Evolutionary conservation across 2,329 filamentous ascomycete species (phyloP).

Genomic region (Neopestalotiopsis sp.): DNA sequence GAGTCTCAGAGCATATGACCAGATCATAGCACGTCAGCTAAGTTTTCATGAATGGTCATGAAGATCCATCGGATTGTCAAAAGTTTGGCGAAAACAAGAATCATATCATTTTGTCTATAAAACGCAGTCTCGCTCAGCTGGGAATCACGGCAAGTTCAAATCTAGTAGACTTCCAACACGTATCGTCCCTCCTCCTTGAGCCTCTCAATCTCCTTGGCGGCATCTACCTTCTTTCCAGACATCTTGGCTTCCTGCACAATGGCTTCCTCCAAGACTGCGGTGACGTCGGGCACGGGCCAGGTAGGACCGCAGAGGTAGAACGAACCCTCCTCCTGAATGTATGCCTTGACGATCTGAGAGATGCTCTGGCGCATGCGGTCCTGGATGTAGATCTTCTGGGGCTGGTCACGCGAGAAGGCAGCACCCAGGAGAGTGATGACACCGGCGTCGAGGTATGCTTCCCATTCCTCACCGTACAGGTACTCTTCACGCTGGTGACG

Average conservation of each 20-base stretch:
- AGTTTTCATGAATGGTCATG: background rate
- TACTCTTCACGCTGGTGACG: slow-evolving; percentile 99
- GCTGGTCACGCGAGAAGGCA: slow-evolving; percentile 96
- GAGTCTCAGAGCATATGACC: background rate
- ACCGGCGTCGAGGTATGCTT: slow-evolving; percentile 93
- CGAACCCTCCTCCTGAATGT: slow-evolving; percentile 83
- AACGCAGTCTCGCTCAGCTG: slow-evolving; percentile 10
- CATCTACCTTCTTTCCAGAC: slow-evolving; percentile 79
- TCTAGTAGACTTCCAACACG: slow-evolving; percentile 93
- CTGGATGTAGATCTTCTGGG: slow-evolving; percentile 99
- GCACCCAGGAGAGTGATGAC: slow-evolving; percentile 93
- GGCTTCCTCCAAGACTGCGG: slow-evolving; percentile 90
- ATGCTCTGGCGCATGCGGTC: slow-evolving; percentile 94
- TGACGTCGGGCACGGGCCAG: slow-evolving; percentile 98
- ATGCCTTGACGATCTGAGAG: slow-evolving; percentile 80
- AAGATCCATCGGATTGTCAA: background rate
- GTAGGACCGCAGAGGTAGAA: slow-evolving; percentile 99
- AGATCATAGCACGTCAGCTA: background rate
- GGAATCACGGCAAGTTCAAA: background rate
- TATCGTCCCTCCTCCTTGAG: slow-evolving; percentile 95
- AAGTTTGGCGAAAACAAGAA: background rate
- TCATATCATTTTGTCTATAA: background rate
- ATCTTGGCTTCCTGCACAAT: slow-evolving; percentile 76
- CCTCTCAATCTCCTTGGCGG: slow-evolving; percentile 91
- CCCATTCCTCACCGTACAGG: slow-evolving; percentile 98